These are phyloP conservation scores for Penicillium thymicola DNA, from an alignment of 2,329 filamentous ascomycete genomes.

Conservation along the genomic window DNA sequence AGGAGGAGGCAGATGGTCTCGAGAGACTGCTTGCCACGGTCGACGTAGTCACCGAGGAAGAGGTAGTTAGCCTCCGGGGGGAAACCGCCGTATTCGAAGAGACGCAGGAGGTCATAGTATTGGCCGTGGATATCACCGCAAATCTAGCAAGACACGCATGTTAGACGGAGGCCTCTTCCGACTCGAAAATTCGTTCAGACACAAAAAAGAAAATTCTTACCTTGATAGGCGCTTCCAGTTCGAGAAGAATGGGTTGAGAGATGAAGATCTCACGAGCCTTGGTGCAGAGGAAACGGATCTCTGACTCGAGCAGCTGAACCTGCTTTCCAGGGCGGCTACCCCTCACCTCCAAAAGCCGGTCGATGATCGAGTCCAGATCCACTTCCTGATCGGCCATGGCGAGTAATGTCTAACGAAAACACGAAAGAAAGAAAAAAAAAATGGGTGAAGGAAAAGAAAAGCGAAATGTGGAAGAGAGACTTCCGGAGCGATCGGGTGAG, in stretches of 20 bases:
- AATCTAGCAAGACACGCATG: conserved; percentile 60
- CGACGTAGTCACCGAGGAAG: conserved; percentile 98
- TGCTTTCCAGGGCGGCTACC: conserved; percentile 98
- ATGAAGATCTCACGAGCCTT: conserved; percentile 99
- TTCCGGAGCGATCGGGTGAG: conserved; percentile 30
- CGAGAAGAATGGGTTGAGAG: conserved; percentile 94
- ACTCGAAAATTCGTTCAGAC: neutral
- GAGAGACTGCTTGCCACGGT: conserved; percentile 97
- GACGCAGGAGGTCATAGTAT: conserved; percentile 94
- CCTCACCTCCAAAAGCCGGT: conserved; percentile 93
- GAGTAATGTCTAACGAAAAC: conserved; percentile 38
- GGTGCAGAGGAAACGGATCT: conserved; percentile 96
- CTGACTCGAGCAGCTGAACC: conserved; percentile 91
- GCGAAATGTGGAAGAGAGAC: conserved; percentile 27
- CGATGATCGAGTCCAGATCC: conserved; percentile 99
- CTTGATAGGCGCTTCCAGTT: conserved; percentile 99
- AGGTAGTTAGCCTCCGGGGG: conserved; percentile 98
- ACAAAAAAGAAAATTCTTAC: conserved; percentile 48
- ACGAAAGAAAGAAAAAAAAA: conserved; percentile 22
- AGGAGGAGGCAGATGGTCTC: conserved; percentile 97
- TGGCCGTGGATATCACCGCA: conserved; percentile 99
- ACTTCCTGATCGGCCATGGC: conserved; percentile 80
- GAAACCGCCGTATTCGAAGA: conserved; percentile 98
- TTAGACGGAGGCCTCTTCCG: conserved; percentile 15
- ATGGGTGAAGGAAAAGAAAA: conserved; percentile 17